These are phyloP conservation scores for Cercospora janseana DNA, from an alignment of 2,329 filamentous ascomycete species.

Conservation along the genomic window DNA sequence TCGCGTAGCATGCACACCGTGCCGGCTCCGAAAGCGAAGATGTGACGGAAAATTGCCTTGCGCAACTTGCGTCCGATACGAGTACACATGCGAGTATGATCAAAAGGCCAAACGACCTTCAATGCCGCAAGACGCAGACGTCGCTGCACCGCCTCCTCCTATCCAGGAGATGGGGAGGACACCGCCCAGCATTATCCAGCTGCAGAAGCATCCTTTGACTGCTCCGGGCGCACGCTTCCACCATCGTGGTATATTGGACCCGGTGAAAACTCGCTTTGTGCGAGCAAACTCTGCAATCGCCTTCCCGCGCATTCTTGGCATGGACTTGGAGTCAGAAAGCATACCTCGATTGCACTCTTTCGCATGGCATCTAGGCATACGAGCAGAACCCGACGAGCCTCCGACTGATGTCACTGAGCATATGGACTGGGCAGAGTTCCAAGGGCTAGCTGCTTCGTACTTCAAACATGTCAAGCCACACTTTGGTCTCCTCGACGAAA, in stretches of 20 bases:
- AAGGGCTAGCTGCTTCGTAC: constrained; percentile 43
- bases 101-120: constrained; percentile 32
- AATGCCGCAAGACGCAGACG: constrained; percentile 28
- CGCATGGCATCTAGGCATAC: constrained; percentile 51
- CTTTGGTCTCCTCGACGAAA: constrained; percentile 51
- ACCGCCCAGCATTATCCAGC: constrained; percentile 33
- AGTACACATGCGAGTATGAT: constrained; percentile 39
- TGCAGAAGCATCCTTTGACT: constrained; percentile 37
- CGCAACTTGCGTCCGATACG: constrained; percentile 38
- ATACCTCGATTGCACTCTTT: constrained; percentile 56
- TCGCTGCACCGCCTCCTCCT: constrained; percentile 28
- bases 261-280: constrained; percentile 38
- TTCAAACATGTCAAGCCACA: constrained; percentile 54
- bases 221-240: constrained; percentile 39
- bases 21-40: constrained; percentile 34
- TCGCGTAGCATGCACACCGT: constrained; percentile 38
- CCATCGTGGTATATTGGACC: constrained; percentile 39
- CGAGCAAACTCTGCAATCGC: constrained; percentile 49
- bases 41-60: constrained; percentile 37
- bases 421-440: constrained; percentile 34
- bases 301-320: constrained; percentile 54
- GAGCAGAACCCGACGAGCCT: constrained; percentile 31
- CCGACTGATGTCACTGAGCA: constrained; percentile 30
- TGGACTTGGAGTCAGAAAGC: constrained; percentile 54
- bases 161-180: constrained; percentile 26